phyloP scores from a whole-genome alignment of 140 eudicot species.

The Flaveria floridana region DNA sequence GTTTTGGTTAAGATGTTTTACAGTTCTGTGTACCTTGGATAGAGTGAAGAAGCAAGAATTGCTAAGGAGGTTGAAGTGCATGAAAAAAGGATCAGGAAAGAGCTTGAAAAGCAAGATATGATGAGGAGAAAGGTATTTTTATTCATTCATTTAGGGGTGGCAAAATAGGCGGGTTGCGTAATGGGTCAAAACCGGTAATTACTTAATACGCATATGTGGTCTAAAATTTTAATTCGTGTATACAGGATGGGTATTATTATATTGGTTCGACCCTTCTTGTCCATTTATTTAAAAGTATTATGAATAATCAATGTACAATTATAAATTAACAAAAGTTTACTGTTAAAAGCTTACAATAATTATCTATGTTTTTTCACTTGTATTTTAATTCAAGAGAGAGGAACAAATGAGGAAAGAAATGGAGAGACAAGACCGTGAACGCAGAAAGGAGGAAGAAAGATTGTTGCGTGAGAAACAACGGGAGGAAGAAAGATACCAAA shows the following conservation, averaged over 20 bases:
- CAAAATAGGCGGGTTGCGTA: constrained; percentile 12
- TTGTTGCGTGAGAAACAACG: constrained; percentile 86
- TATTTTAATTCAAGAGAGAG: constrained; percentile 51
- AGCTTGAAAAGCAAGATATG: constrained; percentile 90
- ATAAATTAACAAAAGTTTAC: not conserved
- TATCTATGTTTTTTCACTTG: not conserved
- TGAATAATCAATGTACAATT: not conserved
- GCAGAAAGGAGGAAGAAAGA: constrained; percentile 91
- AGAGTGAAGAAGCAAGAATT: constrained; percentile 87
- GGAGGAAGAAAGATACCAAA: constrained; percentile 83
- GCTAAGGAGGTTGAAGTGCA: constrained; percentile 93
- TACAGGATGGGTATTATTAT: too few relatives aligned
- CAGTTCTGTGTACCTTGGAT: constrained; percentile 21
- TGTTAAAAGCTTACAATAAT: not conserved
- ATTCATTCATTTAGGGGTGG: not conserved
- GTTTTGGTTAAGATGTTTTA: not conserved
- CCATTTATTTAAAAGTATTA: not conserved
- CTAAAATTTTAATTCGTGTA: too few relatives aligned
- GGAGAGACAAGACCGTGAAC: constrained; percentile 94
- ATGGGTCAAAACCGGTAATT: too few relatives aligned
- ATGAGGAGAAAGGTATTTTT: constrained; percentile 72
- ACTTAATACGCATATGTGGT: too few relatives aligned
- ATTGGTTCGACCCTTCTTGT: not conserved
- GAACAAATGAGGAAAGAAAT: constrained; percentile 89
- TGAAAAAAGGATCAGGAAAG: constrained; percentile 81